phyloP scores from a whole-genome alignment of 176 grass and related monocot species.

The Poa annua region DNA sequence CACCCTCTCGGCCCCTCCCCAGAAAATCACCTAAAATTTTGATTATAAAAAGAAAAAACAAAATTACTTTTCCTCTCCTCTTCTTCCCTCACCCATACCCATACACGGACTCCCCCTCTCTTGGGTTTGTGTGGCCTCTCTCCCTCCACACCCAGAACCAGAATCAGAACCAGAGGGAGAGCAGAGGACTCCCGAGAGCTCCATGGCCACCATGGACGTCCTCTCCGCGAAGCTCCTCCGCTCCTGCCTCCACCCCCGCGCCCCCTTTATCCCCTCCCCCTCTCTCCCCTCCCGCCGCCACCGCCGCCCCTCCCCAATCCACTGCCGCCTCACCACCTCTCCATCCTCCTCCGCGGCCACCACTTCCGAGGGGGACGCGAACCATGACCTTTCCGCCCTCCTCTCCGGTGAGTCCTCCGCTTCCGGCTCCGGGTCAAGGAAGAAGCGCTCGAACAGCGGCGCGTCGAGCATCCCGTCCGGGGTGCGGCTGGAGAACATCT shows the following conservation, averaged over 20 bases:
- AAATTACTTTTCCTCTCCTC: background rate
- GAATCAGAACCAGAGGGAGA: slow-evolving; percentile 21
- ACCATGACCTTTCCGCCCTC: slow-evolving; percentile 54
- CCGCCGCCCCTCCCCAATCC: slow-evolving; percentile 31
- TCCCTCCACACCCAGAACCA: slow-evolving; percentile 42
- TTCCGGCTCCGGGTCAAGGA: slow-evolving; percentile 43
- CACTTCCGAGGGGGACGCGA: slow-evolving; percentile 8
- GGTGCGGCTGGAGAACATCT: slow-evolving; percentile 74
- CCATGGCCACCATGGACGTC: slow-evolving; percentile 64
- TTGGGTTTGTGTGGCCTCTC: slow-evolving; percentile 39
- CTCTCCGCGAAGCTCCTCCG: slow-evolving; percentile 61
- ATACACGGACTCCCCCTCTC: background rate
- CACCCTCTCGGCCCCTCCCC: background rate
- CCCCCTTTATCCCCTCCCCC: background rate
- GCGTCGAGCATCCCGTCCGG: slow-evolving; percentile 91
- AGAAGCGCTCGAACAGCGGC: slow-evolving; percentile 70
- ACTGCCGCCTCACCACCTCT: slow-evolving; percentile 54
- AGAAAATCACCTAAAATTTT: background rate
- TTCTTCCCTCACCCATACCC: slow-evolving; percentile 35
- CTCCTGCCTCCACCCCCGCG: slow-evolving; percentile 47
- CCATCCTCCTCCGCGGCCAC: slow-evolving; percentile 38
- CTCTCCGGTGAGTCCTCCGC: slow-evolving; percentile 41
- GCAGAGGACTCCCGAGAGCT: slow-evolving; percentile 20
- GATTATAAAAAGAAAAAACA: background rate
- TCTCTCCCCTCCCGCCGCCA: slow-evolving; percentile 33